Conservation (phyloP, 1,139 yeast species). For the Blastobotrys elegans region DNA sequence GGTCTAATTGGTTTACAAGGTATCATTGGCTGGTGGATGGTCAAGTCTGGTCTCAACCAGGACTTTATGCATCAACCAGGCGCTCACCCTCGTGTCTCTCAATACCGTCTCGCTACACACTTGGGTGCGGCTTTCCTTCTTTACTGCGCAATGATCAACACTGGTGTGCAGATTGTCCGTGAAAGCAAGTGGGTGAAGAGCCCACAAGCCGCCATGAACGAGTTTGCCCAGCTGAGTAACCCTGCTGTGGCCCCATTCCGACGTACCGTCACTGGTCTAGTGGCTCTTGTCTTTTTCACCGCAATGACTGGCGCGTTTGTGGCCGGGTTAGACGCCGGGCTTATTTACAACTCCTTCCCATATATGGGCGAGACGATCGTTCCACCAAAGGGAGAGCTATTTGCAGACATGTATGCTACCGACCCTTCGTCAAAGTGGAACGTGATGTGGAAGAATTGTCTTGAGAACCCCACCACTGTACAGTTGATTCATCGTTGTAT, state of each 20-base stretch:
- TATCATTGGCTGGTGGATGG: constrained; percentile 99
- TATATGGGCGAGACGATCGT: constrained; percentile 78
- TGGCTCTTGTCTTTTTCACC: constrained; percentile 71
- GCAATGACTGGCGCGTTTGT: constrained; percentile 98
- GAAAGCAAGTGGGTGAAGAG: constrained; percentile 65
- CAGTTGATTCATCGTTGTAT: constrained; percentile 85
- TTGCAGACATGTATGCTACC: constrained; percentile 65
- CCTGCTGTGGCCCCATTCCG: constrained; percentile 58
- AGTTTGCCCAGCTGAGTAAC: constrained; percentile 50
- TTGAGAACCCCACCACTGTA: constrained; percentile 95
- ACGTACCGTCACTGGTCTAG: constrained; percentile 48
- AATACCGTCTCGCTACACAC: constrained; percentile 90
- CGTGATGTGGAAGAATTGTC: constrained; percentile 82
- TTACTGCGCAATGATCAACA: constrained; percentile 84
- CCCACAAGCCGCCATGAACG: constrained; percentile 50
- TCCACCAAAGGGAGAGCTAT: constrained; percentile 69
- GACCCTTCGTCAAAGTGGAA: constrained; percentile 40
- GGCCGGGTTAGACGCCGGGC: constrained; percentile 97
- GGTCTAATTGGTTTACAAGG: constrained; percentile 88
- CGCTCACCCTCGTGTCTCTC: constrained; percentile 90
- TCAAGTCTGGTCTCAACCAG: constrained; percentile 87
- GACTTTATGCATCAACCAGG: constrained; percentile 72
- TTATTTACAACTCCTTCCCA: constrained; percentile 94
- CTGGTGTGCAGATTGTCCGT: constrained; percentile 77
- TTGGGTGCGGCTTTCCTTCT: constrained; percentile 88